Evolutionary conservation across 345 rosid species (phyloP).

Genomic region (Tarenaya hassleriana): DNA sequence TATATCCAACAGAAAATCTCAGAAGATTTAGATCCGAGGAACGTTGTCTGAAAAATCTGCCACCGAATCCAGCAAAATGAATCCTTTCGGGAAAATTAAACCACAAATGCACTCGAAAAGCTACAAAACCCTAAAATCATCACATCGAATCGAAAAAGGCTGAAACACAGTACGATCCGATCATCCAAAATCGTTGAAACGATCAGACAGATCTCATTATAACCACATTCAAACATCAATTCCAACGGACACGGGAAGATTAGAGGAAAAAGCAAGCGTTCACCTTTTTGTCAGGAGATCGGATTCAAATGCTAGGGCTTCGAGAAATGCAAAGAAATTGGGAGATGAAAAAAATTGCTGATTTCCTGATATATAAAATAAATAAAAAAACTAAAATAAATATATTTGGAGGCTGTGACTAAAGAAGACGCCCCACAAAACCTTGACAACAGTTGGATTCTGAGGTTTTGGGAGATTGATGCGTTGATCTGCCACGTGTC

Average conservation of each 20-base stretch:
- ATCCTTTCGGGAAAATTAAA: neutral
- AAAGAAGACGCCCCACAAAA: constrained; percentile 3
- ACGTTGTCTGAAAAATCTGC: too few relatives aligned
- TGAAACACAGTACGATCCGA: constrained; percentile 2
- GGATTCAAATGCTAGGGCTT: constrained; percentile 17
- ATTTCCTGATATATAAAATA: constrained; percentile 3
- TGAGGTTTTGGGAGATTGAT: neutral
- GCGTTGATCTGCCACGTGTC: constrained; percentile 16
- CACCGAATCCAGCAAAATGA: too few relatives aligned
- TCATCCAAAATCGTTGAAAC: constrained; percentile 2
- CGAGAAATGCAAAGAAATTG: neutral
- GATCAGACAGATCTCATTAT: constrained; percentile 12
- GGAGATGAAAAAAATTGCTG: constrained; percentile 8
- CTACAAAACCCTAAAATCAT: constrained; percentile 3
- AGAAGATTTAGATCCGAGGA: too few relatives aligned
- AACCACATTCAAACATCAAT: neutral
- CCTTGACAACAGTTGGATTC: constrained; percentile 15
- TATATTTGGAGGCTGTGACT: constrained; percentile 20
- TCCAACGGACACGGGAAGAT: neutral
- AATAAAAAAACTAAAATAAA: constrained; percentile 6
- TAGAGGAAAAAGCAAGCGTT: constrained; percentile 1
- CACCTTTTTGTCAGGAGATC: constrained; percentile 20
- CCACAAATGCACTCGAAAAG: neutral
- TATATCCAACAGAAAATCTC: too few relatives aligned
- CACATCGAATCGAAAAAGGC: neutral